A percentile compares a stretch with the other conserved stretches of the same genome.
phyloP scores from a whole-genome alignment of 495 filamentous ascomycete species.

The Daldinia grandis region DNA sequence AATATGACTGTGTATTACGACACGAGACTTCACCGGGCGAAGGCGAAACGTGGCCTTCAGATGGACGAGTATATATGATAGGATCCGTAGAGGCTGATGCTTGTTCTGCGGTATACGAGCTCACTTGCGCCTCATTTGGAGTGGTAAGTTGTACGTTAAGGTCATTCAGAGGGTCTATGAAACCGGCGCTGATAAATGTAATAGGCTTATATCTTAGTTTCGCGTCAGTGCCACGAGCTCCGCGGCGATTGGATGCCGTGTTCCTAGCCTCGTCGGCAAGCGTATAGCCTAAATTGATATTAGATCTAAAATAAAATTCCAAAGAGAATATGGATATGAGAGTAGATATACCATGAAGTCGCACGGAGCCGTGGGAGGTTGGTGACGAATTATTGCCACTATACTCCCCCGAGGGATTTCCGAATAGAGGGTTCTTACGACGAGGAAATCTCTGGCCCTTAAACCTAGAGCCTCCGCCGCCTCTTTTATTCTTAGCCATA shows the following conservation, averaged over 20 bases:
- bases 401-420: slow-evolving; percentile 16
- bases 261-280: slow-evolving; percentile 81
- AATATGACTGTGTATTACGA: neutral
- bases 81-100: neutral
- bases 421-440: slow-evolving; percentile 1
- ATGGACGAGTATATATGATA: neutral
- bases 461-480: slow-evolving; percentile 4
- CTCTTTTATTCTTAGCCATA: slow-evolving; percentile 34
- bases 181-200: slow-evolving; percentile 77
- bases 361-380: neutral
- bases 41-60: neutral
- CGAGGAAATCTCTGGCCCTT: slow-evolving; percentile 24
- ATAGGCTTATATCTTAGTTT: slow-evolving; percentile 64
- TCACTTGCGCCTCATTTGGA: neutral
- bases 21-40: neutral
- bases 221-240: slow-evolving; percentile 49
- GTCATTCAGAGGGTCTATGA: slow-evolving; percentile 59
- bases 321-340: neutral
- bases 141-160: slow-evolving; percentile 26
- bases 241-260: slow-evolving; percentile 67
- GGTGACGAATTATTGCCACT: slow-evolving; percentile 19
- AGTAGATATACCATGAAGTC: slow-evolving; percentile 34
- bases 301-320: slow-evolving; percentile 2
- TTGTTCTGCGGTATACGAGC: neutral
- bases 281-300: slow-evolving; percentile 57